Evolutionary conservation across 1,284 basidiomycete species (phyloP), one percentile per base, ranked within the genome.

Genomic region (Cutaneotrichosporon mucoides): DNA sequence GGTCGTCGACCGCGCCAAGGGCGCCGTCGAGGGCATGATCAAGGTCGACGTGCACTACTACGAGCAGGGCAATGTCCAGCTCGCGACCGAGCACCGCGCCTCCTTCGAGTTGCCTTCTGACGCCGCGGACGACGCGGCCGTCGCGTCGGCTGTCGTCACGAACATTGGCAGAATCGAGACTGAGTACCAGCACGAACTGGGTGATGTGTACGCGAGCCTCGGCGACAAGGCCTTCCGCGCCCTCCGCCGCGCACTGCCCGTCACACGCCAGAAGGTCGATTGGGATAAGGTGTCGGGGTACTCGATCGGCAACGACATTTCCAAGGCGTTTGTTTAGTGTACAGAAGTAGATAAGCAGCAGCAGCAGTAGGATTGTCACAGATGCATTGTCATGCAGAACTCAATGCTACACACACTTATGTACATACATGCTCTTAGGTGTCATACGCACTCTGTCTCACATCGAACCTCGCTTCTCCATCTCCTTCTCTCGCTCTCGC

Each of bases 21-120:
- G 68, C 11, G 66, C 55, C 7, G 68, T 82, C 10, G 59, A 62
- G 5, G 81, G 92, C 0, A 85, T 81, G 65, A 84, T 93, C 35
- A 79, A 87, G 16, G 84, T 92, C 49, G 89, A 92, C 70, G 88
- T 95, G 33, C 93, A 97, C 76, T 97, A 97, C 73, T 97, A 92
- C 72, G 93, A 97, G 76, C 92, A 95, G 77, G 93, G 92, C 69
- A 94, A 94, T 73, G 93, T 92, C 63, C 93, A 96, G 84, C 83
- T 97, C 38, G 82, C 86, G 33, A 89, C 92, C 6, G 84, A 81
- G 2, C 88, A 92, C 71, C 79, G 80, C 12, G 76, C 88, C 41
- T 83, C 84, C 6, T 82, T 92, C 68, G 76, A 82, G 5, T 82
- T 90, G 42, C 87, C 89, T 3, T 79, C 86, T 45, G 73, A 80